Evolutionary conservation across 805 yeast genomes (phyloP).

Genomic region (Wickerhamiella kurtzmanii): DNA sequence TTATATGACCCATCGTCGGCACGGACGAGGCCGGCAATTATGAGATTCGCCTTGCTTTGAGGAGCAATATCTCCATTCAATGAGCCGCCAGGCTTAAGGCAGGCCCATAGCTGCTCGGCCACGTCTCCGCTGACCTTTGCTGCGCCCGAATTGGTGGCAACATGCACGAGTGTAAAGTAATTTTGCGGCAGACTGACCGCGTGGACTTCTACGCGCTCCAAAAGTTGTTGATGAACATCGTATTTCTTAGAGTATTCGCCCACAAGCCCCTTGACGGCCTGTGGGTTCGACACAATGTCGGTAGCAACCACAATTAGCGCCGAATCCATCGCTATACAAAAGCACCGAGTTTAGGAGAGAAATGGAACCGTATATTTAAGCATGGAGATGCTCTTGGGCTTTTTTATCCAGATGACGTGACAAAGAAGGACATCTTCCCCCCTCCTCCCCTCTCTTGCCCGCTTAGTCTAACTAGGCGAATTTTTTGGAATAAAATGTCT

Average conservation of each 20-base stretch:
- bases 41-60: constrained; percentile 26
- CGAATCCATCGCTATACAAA: constrained; percentile 1
- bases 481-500: too few species aligned
- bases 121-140: constrained; percentile 10
- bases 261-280: constrained; percentile 12
- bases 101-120: constrained; percentile 20
- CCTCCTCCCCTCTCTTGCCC: not conserved
- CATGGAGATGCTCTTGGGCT: not conserved
- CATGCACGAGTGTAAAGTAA: constrained; percentile 20
- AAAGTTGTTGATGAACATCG: constrained; percentile 25
- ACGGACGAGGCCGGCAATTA: constrained; percentile 26
- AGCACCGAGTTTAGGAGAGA: not conserved
- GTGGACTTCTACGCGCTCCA: constrained; percentile 26
- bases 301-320: constrained; percentile 17
- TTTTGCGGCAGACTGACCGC: constrained; percentile 23
- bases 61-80: constrained; percentile 21
- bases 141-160: constrained; percentile 19
- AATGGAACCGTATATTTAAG: not conserved
- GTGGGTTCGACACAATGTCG: constrained; percentile 17
- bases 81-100: constrained; percentile 24
- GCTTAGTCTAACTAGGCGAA: too few species aligned
- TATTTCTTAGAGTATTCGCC: constrained; percentile 4
- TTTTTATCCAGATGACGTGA: not conserved
- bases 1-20: constrained; percentile 17
- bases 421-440: not conserved